Evolutionary conservation across 257 asterid genomes (phyloP).

Genomic region (Sherardia arvensis): DNA sequence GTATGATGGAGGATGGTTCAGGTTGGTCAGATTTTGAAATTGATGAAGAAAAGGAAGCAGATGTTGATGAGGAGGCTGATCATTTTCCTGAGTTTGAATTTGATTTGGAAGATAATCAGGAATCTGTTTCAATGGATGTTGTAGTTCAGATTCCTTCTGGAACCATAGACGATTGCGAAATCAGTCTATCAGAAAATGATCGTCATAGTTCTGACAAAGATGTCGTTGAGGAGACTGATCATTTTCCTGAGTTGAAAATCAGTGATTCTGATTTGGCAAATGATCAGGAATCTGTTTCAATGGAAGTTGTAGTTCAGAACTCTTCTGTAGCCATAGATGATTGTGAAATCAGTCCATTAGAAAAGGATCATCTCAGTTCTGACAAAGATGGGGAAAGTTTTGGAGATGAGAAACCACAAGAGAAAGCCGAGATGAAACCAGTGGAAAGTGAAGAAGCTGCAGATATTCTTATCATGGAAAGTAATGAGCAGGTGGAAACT

Average conservation of each 20-base stretch:
- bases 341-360: not conserved
- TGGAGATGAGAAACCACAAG: too few relatives aligned
- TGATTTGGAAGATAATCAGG: constrained; percentile 16
- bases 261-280: constrained; percentile 16
- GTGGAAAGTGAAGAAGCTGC: too few relatives aligned
- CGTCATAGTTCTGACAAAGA: too few relatives aligned
- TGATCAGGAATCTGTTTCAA: constrained; percentile 12
- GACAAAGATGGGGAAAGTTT: not conserved
- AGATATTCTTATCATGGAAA: not conserved
- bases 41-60: constrained; percentile 14
- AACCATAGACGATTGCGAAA: not conserved
- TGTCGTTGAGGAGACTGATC: constrained; percentile 14
- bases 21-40: constrained; percentile 2
- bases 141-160: constrained; percentile 1
- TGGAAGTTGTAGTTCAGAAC: not conserved
- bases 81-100: constrained; percentile 17
- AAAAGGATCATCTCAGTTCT: not conserved
- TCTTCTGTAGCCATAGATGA: too few relatives aligned
- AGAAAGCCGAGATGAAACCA: too few relatives aligned
- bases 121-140: constrained; percentile 6
- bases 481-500: not conserved
- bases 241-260: constrained; percentile 8
- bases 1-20: constrained; percentile 4
- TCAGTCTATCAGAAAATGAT: too few relatives aligned
- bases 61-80: constrained; percentile 11